Base-by-base conservation (phyloP, 208 protist species). In the Blastocrithidia nonstop region DNA sequence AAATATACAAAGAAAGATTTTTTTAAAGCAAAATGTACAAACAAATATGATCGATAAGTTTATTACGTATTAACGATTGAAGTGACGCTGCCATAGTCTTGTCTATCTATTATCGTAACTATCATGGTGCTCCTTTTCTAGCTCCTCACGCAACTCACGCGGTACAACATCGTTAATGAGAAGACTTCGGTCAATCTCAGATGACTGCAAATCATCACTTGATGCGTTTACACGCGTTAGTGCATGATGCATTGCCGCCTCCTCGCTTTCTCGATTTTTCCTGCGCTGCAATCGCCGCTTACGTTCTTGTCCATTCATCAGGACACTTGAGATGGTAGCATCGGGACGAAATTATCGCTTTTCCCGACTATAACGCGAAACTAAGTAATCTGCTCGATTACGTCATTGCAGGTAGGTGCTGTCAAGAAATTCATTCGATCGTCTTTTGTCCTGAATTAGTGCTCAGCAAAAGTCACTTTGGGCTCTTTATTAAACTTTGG, bases 341-440 rank as follows among this genome's bases (percentile, higher is more conserved):
- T 91, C 74, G 25, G 68, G 73, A 8, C 82, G 63, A 50, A 91
- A 91, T 54, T 91, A 76, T 8, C 67, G 57, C 56, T 91, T 91
- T 53, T 91, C 82, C 16, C 82, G 72, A 54, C 76, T 87, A 52
- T 78, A 84, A 42, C 82, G 70, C 16, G 73, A 64, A 31, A 91
- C 77, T 35, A 91, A 64, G 55, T 88, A 91, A 58, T 91, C 82
- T 3, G 82, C 82, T 28, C 77, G 72, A 53, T 91, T 66, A 44
- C 85, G 67, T 77, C 82, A 91, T 64, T 91, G 82, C 19, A 91
- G 50, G 43, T 68, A 91, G 6, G 77, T 85, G 46, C 84, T 74
- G 45, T 84, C 71, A 29, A 88, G 32, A 58, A 91, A 91, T 32
- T 74, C 68, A 45, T 82, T 64, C 28, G 76, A 88, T 48, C 72